Evolutionary conservation across 108 stramenopile species (phyloP), one percentile per base, ranked within the genome.

Genomic region (Epithemia pelagica): DNA sequence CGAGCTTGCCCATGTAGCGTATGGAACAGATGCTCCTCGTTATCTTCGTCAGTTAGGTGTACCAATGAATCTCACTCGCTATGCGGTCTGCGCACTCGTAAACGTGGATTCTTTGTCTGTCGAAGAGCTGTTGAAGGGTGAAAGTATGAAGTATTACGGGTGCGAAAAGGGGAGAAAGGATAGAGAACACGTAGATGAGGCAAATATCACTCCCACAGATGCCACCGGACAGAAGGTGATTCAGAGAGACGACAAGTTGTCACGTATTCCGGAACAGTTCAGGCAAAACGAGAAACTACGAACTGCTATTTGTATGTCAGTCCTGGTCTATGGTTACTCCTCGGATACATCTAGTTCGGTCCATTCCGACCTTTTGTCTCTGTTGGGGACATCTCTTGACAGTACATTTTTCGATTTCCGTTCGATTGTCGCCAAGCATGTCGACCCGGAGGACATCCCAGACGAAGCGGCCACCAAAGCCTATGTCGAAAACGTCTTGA

Each of bases 11-110:
- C 79, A 78, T 27, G 68, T 92, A 66, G 86, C 90, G 7, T 76
- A 82, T 60, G 90, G 87, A 18, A 82, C 85, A 20, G 87, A 88
- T 59, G 81, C 87, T 59, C 84, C 90, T 22, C 80, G 90, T 26
- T 92, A 86, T 62, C 76, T 87, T 37, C 71, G 90, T 19, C 87
- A 82, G 27, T 63, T 85, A n/a, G 76, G 81, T 32, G 90, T 92
- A 28, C 90, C 90, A 10, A 78, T 92, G 71, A 80, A 86, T 62
- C 30, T 92, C 10, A 88, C 87, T 22, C 75, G 87, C 28, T 89
- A 81, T 71, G 84, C 82, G 15, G 68, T 92, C 29, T 71, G 71
- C n/a, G 84, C 79, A 25, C 68, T 92, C 37, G 79, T 80, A 22
- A 72, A 88, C 32, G 87, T 87, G n/a, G 84, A 89, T 46, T 70